Base-by-base conservation (phyloP, 2,329 filamentous ascomycete species). In the Pestalotiopsis sp. region DNA sequence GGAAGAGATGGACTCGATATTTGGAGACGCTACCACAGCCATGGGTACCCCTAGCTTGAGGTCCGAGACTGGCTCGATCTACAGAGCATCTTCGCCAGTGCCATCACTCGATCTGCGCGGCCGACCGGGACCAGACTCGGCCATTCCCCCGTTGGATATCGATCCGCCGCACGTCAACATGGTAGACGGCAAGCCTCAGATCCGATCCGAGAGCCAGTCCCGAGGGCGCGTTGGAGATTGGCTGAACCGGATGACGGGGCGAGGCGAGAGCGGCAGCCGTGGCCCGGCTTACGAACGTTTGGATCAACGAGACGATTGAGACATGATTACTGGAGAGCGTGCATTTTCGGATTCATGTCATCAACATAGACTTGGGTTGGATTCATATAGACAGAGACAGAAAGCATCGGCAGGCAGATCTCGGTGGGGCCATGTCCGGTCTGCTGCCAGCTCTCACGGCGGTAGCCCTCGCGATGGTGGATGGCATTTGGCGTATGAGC, bases 1-100 rank as follows among this genome's bases (percentile, higher is more conserved):
- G 64, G 96, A 99, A 82, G 96, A 99, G 74, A 99, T 99, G 96
- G 93, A 97, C 78, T 88, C 90, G 2, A 83, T 99, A 17, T 99
- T 99, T 77, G 96, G 96, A 72, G 96, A 99, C 80, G 93, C 95
- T 45, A 96, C 93, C 31, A 95, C 93, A 2, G 89, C 91, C 12
- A 91, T 93, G 64, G 87, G 85, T 56, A 97, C 95, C 0, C 95
- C 95, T 1, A 89, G 90, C 59, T 86, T 93, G 1, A 91, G 91
- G 67, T 81, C 81, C 13, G 94, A 98, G 81, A 90, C 91, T 9
- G 93, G 93, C n/a, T 94, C 94, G 2, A 85, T 97, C 12, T 90
- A 97, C 80, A 89, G 91, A 59, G 87, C 87, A 52, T 90, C 90
- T 58, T 97, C 95, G n/a, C 93, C 93, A 1, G 88, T 93, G 9